A percentile compares a stretch with the other conserved stretches of the same genome.
phyloP scores from a whole-genome alignment of 2,329 filamentous ascomycete species.

The Leptographium galeiforme region DNA sequence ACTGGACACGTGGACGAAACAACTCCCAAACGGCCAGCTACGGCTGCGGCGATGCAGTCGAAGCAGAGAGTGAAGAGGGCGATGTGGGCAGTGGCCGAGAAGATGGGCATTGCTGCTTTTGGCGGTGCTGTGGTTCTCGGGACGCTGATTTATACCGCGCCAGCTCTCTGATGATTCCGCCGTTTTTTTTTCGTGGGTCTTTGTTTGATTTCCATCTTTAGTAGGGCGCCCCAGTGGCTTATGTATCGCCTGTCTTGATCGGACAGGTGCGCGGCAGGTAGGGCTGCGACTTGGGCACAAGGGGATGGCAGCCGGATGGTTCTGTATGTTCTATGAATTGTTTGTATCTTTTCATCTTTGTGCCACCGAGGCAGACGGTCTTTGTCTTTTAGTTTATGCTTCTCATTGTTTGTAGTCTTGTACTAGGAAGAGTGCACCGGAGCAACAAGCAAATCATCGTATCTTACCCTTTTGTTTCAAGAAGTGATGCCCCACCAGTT shows the following conservation, averaged over 20 bases:
- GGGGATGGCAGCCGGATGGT: neutral
- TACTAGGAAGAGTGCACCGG: neutral
- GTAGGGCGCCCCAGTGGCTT: neutral
- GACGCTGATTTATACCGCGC: slow-evolving; percentile 25
- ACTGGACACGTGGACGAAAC: neutral
- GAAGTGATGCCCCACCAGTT: no score
- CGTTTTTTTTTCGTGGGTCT: neutral
- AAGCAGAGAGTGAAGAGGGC: neutral
- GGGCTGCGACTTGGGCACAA: neutral
- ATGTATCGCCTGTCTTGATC: neutral
- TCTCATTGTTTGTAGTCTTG: neutral
- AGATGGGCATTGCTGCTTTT: slow-evolving; percentile 22
- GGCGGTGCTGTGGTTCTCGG: slow-evolving; percentile 23
- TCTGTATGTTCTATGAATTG: neutral
- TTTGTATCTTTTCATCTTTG: no score
- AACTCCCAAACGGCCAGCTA: slow-evolving; percentile 9
- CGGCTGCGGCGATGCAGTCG: neutral
- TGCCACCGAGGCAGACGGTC: no score
- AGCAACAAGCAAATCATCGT: no score
- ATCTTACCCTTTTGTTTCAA: neutral
- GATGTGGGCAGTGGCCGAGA: slow-evolving; percentile 9
- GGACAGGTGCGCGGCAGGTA: neutral
- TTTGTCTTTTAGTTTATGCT: no score
- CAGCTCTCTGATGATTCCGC: slow-evolving; percentile 14
- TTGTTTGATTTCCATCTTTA: neutral